Evolutionary conservation across 257 asterid species (phyloP).

Genomic region (Anisodus acutangulus): DNA sequence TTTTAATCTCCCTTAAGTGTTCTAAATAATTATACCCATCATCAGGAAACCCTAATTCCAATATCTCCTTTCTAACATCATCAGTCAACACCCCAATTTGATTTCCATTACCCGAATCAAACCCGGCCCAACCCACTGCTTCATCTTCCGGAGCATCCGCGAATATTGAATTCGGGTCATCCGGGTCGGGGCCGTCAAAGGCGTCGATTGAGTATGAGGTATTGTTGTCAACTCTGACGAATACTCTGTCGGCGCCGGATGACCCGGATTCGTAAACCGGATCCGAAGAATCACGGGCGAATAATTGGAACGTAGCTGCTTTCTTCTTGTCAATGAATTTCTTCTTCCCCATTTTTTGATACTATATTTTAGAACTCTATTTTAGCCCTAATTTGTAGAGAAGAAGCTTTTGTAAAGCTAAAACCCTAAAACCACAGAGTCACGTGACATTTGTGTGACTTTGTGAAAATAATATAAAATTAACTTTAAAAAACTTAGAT

Average conservation of each 20-base stretch:
- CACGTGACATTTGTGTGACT: too few relatives aligned
- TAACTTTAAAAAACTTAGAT: too few relatives aligned
- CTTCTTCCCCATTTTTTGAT: slow-evolving; percentile 54
- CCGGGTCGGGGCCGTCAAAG: slow-evolving; percentile 36
- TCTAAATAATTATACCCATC: slow-evolving; percentile 88
- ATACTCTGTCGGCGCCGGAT: slow-evolving; percentile 64
- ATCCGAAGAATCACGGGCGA: slow-evolving; percentile 87
- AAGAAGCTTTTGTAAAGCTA: too few relatives aligned
- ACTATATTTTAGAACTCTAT: too few relatives aligned
- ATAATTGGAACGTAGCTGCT: slow-evolving; percentile 80
- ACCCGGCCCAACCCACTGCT: slow-evolving; percentile 38
- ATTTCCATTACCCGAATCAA: slow-evolving; percentile 8
- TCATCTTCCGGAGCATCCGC: slow-evolving; percentile 71
- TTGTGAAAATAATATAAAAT: too few relatives aligned
- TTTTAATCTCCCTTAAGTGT: slow-evolving; percentile 86
- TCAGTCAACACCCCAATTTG: slow-evolving; percentile 55
- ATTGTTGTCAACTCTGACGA: slow-evolving; percentile 77
- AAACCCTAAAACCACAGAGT: too few relatives aligned
- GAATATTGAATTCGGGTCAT: slow-evolving; percentile 43
- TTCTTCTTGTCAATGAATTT: slow-evolving; percentile 86
- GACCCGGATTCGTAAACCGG: slow-evolving; percentile 66
- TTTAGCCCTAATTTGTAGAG: background rate
- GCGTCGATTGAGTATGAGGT: slow-evolving; percentile 48
- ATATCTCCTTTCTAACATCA: slow-evolving; percentile 71
- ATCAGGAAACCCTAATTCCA: slow-evolving; percentile 93